Base-by-base conservation (phyloP, 2,329 filamentous ascomycete genomes). In the Sporothrix humicola region DNA sequence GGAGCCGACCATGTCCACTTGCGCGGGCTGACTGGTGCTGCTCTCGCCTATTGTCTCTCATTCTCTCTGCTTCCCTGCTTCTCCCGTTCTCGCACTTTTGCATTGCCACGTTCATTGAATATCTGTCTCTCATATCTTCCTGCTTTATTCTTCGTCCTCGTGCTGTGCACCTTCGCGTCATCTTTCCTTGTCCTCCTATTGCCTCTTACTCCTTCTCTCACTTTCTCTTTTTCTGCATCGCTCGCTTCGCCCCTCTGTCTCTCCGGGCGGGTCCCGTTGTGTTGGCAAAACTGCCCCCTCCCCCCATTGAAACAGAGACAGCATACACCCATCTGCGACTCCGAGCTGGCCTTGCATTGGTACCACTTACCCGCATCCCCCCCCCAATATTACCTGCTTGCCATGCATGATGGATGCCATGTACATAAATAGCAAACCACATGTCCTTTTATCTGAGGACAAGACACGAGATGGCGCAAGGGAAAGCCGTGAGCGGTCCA, bases 401-500 rank as follows among this genome's bases (percentile, higher is more conserved):
- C 73, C 65, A 66, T 72, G 71, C 72, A 74, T 73, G 69, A 74
- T 76, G 74, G 76, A 74, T 71, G 72, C 73, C 74, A 73, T 74
- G 76, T 72, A 76, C 74, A 76, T 75, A 77, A 75, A 75, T 78
- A 77, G 73, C 73, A 77, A 76, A 52, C 74, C 76, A 71, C 75
- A 74, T 46, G 71, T 50, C 75, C 74, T 73, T 59, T 58, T 59
- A 50, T 66, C 73, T 37, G 65, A 54, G 26, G 73, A 75, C 69
- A 61, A 20, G 17, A 69, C 65, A 63, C 73, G 42, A 71, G 56
- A 73, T 73, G 72, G 66, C 26, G 20, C 26, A 54, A 58, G 59
- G 59, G 31, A 65, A n/a, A 69, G 50, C 46, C 61, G 59, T 54
- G 61, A 37, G 42, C 74, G 46, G 52, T 15, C 65, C 48, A 68